These are phyloP conservation scores for Alternaria alternata DNA, from an alignment of 2,329 filamentous ascomycete genomes.

Conservation along the genomic window DNA sequence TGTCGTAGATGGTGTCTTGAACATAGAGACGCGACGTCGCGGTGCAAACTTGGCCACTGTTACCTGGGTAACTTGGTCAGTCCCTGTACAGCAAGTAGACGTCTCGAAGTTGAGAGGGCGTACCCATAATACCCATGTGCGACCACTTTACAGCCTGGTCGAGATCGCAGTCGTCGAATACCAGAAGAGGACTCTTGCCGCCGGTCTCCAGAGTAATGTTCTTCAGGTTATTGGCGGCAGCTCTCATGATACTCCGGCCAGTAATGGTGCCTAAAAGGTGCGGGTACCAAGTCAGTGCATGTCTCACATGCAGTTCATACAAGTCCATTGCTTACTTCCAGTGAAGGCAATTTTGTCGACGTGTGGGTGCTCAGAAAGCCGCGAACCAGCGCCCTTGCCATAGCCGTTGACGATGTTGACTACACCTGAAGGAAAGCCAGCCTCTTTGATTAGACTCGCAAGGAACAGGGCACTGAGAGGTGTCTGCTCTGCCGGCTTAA, in stretches of 20 bases:
- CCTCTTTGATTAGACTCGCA: slow-evolving; percentile 59
- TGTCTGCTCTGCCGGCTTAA: slow-evolving; percentile 63
- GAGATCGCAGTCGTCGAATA: neutral
- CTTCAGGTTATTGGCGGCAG: neutral
- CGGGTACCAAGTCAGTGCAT: no score
- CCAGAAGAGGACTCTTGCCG: neutral
- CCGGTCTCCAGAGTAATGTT: neutral
- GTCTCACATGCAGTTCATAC: no score
- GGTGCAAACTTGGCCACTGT: slow-evolving; percentile 30
- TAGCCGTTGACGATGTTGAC: neutral
- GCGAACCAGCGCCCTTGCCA: slow-evolving; percentile 59
- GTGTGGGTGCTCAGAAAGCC: slow-evolving; percentile 63
- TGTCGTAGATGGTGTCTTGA: slow-evolving; percentile 60
- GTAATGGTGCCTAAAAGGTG: no score
- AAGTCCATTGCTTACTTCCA: slow-evolving; percentile 52
- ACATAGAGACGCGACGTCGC: slow-evolving; percentile 65
- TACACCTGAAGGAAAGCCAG: neutral
- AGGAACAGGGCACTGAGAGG: slow-evolving; percentile 64
- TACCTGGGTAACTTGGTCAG: no score
- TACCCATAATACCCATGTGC: neutral
- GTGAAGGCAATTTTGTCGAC: slow-evolving; percentile 69
- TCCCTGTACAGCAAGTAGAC: slow-evolving; percentile 1
- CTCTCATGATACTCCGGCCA: neutral
- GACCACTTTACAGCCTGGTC: slow-evolving; percentile 1
- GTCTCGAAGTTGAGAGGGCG: neutral